A percentile compares a stretch with the other conserved stretches of the same genome.
Conservation (phyloP, 805 yeast species). For the Clavispora carvajalis region DNA sequence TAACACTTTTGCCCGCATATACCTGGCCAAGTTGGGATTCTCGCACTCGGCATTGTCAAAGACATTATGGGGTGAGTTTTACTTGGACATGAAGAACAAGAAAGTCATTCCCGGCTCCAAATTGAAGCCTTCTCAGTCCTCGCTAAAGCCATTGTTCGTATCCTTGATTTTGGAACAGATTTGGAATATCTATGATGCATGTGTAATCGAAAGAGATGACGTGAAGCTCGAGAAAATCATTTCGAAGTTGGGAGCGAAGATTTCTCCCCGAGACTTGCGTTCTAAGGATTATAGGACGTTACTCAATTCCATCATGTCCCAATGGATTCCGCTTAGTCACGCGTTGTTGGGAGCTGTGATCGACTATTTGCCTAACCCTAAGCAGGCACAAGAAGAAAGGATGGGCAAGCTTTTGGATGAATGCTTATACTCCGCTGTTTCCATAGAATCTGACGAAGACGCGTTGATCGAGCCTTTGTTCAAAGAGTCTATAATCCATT, state of each 20-base stretch:
- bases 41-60: slow-evolving; percentile 72
- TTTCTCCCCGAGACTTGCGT: slow-evolving; percentile 69
- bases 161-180: slow-evolving; percentile 81
- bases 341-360: slow-evolving; percentile 81
- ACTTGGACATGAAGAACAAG: slow-evolving; percentile 83
- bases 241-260: slow-evolving; percentile 58
- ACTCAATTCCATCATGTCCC: slow-evolving; percentile 67
- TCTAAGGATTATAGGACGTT: slow-evolving; percentile 70
- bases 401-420: slow-evolving; percentile 56
- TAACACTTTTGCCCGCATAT: slow-evolving; percentile 81
- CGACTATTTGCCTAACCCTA: slow-evolving; percentile 81
- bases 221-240: slow-evolving; percentile 75
- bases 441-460: slow-evolving; percentile 30
- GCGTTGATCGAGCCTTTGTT: slow-evolving; percentile 45
- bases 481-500: slow-evolving; percentile 52
- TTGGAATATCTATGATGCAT: slow-evolving; percentile 83
- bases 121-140: slow-evolving; percentile 46
- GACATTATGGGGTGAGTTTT: slow-evolving; percentile 95
- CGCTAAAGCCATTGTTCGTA: slow-evolving; percentile 76
- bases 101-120: slow-evolving; percentile 67
- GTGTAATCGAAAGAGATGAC: slow-evolving; percentile 57
- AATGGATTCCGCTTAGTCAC: slow-evolving; percentile 91
- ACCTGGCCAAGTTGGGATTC: slow-evolving; percentile 79
- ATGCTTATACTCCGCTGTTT: slow-evolving; percentile 43
- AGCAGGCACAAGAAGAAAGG: slow-evolving; percentile 65